Conservation (phyloP, 495 filamentous ascomycete genomes). For the Parachaetomium inaequale region DNA sequence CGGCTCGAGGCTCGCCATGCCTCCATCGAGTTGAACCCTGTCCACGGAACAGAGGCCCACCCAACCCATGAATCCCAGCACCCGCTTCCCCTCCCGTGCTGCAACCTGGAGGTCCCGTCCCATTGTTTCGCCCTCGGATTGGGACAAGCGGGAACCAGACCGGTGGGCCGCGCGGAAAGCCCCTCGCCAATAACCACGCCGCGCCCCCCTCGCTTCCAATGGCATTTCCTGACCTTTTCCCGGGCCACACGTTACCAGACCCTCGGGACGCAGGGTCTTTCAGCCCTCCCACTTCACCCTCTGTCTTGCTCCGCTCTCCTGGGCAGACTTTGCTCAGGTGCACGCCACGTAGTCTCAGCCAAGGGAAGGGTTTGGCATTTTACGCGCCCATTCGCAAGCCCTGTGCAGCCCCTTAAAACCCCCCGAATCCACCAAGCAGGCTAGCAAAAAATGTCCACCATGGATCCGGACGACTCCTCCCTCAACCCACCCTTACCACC, state of each 20-base stretch:
- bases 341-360: no score
- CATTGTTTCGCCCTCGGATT: not conserved
- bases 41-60: constrained; percentile 4
- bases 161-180: not conserved
- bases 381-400: not conserved
- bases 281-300: not conserved
- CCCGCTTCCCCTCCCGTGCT: constrained; percentile 5
- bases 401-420: not conserved
- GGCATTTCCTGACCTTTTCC: constrained; percentile 4
- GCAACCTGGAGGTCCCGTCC: not conserved
- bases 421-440: not conserved
- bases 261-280: constrained; percentile 7
- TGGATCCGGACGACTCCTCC: not conserved
- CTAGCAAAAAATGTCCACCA: not conserved
- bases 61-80: constrained; percentile 7
- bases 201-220: constrained; percentile 3
- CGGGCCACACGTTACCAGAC: constrained; percentile 16
- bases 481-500: not conserved
- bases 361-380: no score
- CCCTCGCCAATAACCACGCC: constrained; percentile 1
- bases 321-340: no score
- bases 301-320: no score
- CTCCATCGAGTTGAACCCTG: no score
- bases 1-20: no score
- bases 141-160: not conserved